Conservation (phyloP, 768 basidiomycete species). For the Rhodotorula babjevae region DNA sequence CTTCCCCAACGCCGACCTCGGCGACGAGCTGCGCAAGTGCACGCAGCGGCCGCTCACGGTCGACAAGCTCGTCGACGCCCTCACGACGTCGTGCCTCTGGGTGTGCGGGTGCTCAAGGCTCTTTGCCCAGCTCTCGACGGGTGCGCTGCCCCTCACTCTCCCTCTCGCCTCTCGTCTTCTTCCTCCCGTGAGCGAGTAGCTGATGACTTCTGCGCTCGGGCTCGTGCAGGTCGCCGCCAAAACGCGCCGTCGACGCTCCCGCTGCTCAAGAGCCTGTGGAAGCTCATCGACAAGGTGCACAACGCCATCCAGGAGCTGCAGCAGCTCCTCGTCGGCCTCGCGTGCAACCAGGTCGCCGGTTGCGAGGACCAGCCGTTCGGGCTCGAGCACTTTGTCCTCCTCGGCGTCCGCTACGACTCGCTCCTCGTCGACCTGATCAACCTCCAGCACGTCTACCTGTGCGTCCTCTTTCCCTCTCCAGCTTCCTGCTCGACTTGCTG, state of each 20-base stretch:
- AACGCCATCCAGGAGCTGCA: constrained; percentile 27
- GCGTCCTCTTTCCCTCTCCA: neutral
- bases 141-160: neutral
- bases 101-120: constrained; percentile 15
- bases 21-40: constrained; percentile 8
- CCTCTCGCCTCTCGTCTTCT: neutral
- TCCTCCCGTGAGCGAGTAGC: too few species aligned
- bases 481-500: neutral
- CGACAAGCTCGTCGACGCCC: constrained; percentile 8
- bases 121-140: constrained; percentile 21
- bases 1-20: constrained; percentile 24
- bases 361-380: constrained; percentile 21
- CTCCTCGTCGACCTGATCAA: constrained; percentile 33
- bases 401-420: constrained; percentile 32
- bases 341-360: neutral
- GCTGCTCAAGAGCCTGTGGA: constrained; percentile 34
- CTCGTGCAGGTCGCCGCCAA: constrained; percentile 8
- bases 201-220: too few species aligned
- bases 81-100: constrained; percentile 15
- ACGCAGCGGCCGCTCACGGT: constrained; percentile 8
- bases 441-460: constrained; percentile 28
- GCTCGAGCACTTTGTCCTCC: constrained; percentile 30
- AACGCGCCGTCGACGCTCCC: constrained; percentile 10
- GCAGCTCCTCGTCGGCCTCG: constrained; percentile 27
- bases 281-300: constrained; percentile 35